These are phyloP conservation scores for Hysterium pulicare DNA, from an alignment of 2,329 filamentous ascomycete genomes.

Conservation along the genomic window DNA sequence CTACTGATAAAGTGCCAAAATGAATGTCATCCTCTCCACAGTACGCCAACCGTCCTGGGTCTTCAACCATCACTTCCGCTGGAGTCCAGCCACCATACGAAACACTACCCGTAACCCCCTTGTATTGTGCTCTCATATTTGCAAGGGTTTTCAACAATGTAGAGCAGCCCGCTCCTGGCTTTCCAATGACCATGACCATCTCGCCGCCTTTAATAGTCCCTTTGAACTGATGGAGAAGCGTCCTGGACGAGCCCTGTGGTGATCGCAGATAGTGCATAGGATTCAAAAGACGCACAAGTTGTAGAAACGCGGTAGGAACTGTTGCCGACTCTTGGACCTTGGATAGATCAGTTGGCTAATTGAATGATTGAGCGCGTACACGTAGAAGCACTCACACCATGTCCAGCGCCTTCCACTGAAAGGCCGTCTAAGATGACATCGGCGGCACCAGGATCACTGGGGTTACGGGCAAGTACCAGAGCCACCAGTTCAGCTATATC, in stretches of 20 bases:
- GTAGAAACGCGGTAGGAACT: too few species aligned
- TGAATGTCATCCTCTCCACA: conserved; percentile 62
- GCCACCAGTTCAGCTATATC: too few species aligned
- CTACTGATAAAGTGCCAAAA: conserved; percentile 70
- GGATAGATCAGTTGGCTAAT: too few species aligned
- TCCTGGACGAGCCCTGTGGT: conserved; percentile 34
- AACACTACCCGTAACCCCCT: conserved; percentile 40
- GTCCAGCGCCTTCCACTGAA: too few species aligned
- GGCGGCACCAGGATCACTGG: too few species aligned
- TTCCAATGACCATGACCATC: conserved; percentile 39
- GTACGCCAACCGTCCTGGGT: conserved; percentile 49
- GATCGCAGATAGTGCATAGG: too few species aligned
- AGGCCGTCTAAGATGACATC: too few species aligned
- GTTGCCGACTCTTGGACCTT: too few species aligned
- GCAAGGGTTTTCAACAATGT: conserved; percentile 58
- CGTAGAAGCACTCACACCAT: too few species aligned
- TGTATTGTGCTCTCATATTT: conserved; percentile 52
- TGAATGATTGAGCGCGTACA: too few species aligned
- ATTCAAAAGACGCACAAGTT: too few species aligned
- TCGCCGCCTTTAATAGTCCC: conserved; percentile 51
- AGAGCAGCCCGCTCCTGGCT: conserved; percentile 54
- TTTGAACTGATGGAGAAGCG: conserved; percentile 64
- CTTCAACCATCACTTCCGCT: conserved; percentile 51
- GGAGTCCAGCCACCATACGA: conserved; percentile 49
- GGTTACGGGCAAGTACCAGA: too few species aligned